A percentile compares a stretch with the other conserved stretches of the same genome.
phyloP scores from a whole-genome alignment of 257 asterid species.

The Parsonsia alboflavescens region DNA sequence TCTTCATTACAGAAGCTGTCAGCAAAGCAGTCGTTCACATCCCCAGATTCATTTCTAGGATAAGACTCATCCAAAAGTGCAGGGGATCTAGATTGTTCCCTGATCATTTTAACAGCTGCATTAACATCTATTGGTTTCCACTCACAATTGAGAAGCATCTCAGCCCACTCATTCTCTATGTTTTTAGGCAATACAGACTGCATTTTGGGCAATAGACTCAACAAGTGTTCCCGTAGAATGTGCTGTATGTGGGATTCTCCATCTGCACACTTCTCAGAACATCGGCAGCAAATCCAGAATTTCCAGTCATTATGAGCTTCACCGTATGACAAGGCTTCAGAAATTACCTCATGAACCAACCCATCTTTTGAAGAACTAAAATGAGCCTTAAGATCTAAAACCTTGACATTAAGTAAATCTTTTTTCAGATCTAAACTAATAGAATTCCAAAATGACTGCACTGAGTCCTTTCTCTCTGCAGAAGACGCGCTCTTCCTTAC shows the following conservation, averaged over 20 bases:
- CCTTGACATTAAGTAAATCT: constrained; percentile 36
- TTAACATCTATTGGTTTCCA: constrained; percentile 83
- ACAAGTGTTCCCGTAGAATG: constrained; percentile 56
- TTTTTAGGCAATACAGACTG: constrained; percentile 66
- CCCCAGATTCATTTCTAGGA: constrained; percentile 38
- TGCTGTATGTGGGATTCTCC: constrained; percentile 52
- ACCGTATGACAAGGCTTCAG: constrained; percentile 58
- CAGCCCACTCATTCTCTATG: constrained; percentile 80
- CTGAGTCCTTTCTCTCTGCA: constrained; percentile 63
- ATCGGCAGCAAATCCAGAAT: constrained; percentile 65
- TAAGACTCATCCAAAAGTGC: constrained; percentile 44
- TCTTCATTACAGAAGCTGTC: constrained; percentile 56
- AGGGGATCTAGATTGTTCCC: constrained; percentile 42
- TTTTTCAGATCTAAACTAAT: constrained; percentile 49
- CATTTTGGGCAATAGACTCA: constrained; percentile 63
- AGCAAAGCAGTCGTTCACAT: constrained; percentile 56
- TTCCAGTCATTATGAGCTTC: constrained; percentile 55
- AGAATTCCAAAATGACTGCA: constrained; percentile 55
- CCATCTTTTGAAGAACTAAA: constrained; percentile 48
- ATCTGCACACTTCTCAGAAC: constrained; percentile 49
- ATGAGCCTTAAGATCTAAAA: constrained; percentile 56
- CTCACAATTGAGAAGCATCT: constrained; percentile 71
- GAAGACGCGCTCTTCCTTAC: constrained; percentile 51
- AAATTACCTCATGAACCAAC: constrained; percentile 42
- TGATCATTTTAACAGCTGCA: constrained; percentile 48